Evolutionary conservation across 179 eudicot species (phyloP).

Genomic region (Camellia oleifera): DNA sequence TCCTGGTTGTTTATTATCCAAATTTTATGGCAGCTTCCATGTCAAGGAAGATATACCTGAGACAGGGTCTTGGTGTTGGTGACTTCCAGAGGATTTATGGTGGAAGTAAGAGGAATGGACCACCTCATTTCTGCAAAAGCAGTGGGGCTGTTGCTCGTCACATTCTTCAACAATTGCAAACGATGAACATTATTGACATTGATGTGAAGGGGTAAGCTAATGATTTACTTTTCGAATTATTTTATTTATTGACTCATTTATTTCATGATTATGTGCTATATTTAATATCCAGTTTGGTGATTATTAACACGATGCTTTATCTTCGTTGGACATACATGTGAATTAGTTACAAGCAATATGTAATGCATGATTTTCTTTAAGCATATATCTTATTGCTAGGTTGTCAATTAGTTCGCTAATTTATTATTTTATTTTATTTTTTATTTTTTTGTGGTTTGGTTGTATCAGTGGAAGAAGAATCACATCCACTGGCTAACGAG

Average conservation of each 20-base stretch:
- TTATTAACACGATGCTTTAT: neutral
- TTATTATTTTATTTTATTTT: neutral
- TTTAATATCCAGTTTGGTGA: neutral
- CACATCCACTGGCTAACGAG: conserved; percentile 67
- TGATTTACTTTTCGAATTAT: neutral
- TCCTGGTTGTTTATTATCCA: neutral
- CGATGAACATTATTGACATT: conserved; percentile 41
- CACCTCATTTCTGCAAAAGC: conserved; percentile 56
- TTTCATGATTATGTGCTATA: too few relatives aligned
- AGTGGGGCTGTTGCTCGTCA: conserved; percentile 53
- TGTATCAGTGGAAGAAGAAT: conserved; percentile 63
- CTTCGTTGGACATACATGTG: neutral
- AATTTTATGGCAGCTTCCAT: conserved; percentile 37
- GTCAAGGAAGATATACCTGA: conserved; percentile 56
- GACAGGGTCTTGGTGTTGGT: conserved; percentile 62
- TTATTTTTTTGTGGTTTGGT: neutral
- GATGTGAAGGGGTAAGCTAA: conserved; percentile 39
- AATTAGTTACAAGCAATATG: neutral
- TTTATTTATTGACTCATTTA: neutral
- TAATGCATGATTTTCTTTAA: neutral
- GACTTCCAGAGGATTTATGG: conserved; percentile 50
- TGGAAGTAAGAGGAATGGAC: conserved; percentile 56
- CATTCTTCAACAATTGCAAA: conserved; percentile 49
- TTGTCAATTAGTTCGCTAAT: neutral
- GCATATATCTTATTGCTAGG: neutral